Evolutionary conservation across 345 rosid species (phyloP).

Genomic region (Noccaea bulbosa): DNA sequence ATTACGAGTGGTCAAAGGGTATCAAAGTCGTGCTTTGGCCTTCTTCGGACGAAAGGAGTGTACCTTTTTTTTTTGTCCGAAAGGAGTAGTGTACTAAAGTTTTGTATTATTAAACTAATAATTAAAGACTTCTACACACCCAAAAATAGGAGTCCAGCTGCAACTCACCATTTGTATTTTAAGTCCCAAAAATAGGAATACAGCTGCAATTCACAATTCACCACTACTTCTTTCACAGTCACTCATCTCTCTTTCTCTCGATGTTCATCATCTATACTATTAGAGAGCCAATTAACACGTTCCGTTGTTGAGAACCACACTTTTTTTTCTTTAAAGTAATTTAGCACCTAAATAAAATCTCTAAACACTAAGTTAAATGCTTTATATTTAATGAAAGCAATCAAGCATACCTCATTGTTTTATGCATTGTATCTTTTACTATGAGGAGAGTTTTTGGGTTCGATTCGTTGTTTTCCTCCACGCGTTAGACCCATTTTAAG

Average conservation of each 20-base stretch:
- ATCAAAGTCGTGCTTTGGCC: not conserved
- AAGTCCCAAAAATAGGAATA: constrained; percentile 19
- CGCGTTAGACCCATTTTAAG: constrained; percentile 32
- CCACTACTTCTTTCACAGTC: constrained; percentile 30
- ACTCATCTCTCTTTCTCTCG: constrained; percentile 21
- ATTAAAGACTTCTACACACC: constrained; percentile 17
- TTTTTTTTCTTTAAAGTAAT: not conserved
- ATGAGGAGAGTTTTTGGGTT: not conserved
- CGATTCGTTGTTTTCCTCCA: constrained; percentile 33
- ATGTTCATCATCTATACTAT: constrained; percentile 15
- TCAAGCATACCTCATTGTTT: constrained; percentile 24
- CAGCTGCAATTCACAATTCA: constrained; percentile 46
- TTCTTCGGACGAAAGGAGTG: constrained; percentile 36
- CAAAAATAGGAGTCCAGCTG: constrained; percentile 36
- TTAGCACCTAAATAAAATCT: not conserved
- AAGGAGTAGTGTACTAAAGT: constrained; percentile 33
- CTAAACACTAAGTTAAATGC: not conserved
- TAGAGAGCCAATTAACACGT: constrained; percentile 33
- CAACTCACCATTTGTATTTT: constrained; percentile 20
- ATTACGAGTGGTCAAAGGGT: constrained; percentile 29
- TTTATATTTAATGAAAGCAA: not conserved
- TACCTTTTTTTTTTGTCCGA: constrained; percentile 12
- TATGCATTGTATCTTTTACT: not conserved
- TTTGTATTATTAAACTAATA: constrained; percentile 41
- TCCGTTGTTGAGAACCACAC: constrained; percentile 25